Base-by-base conservation (phyloP, 1,139 yeast species). In the Candida buenavistaensis region DNA sequence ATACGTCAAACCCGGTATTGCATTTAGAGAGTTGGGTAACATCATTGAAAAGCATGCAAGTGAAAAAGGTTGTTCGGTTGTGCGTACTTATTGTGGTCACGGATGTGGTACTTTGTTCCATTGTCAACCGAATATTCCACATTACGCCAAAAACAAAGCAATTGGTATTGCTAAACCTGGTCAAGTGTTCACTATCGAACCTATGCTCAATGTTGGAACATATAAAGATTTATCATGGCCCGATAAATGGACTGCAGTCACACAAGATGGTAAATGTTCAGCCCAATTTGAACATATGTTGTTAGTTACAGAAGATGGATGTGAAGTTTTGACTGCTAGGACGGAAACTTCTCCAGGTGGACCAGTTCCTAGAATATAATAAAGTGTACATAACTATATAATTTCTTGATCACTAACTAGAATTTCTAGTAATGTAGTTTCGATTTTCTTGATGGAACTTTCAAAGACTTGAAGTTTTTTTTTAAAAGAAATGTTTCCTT, bases 231-330 rank as follows among this genome's bases (percentile, higher is more conserved):
- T 75, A 40, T 71, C 81, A 35, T 94, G 99, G 99, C 98, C 98
- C 1, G 99, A 94, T 59, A 86, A 87, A 62, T 94, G 99, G 99
- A 94, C 99, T 9, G 78, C 95, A 1, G 77, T 80, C 16, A 92
- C 97, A 13, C 80, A 78, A 37, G 97, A 92, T 55, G 97, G 97
- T 36, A 78, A 80, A 55, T 68, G 75, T 41, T 82, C 92, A 47
- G 98, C 99, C 1, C 99, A 94, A 62, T 94, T 94, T 51, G 95
- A 94, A 63, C 97, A 94, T 56, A 90, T 95, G 57, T 55, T 94
- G 54, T 64, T 94, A 43, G 95, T 92, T 24, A 94, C 98, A 5
- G 97, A 89, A 53, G 83, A 80, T 35, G 98, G 99, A 11, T 88
- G 83, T 27, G 99, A 94, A 62, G 83, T 92, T 8, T 74, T 94